Percentiles rank a stretch among this genome's conserved stretches.
These are phyloP conservation scores for Candida quercuum DNA, from an alignment of 805 yeast genomes.

Conservation along the genomic window DNA sequence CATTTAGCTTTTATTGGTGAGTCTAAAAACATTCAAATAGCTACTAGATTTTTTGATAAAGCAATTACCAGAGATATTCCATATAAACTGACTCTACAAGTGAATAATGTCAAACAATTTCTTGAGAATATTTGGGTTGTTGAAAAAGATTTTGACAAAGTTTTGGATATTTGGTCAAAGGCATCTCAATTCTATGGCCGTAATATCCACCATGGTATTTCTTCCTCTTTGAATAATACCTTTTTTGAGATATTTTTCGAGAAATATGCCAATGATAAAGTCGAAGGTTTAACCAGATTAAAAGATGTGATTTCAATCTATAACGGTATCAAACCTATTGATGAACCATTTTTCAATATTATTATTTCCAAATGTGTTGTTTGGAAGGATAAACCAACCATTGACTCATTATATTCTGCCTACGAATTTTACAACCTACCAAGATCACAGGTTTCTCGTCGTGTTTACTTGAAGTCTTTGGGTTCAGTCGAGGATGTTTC, in stretches of 20 bases:
- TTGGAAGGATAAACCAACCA: slow-evolving; percentile 65
- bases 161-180: slow-evolving; percentile 57
- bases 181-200: slow-evolving; percentile 55
- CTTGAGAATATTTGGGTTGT: slow-evolving; percentile 54
- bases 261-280: slow-evolving; percentile 40
- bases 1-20: slow-evolving; percentile 77
- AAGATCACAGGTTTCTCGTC: slow-evolving; percentile 63
- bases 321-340: slow-evolving; percentile 52
- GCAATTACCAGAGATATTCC: slow-evolving; percentile 70
- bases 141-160: slow-evolving; percentile 51
- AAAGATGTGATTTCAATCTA: slow-evolving; percentile 52
- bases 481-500: slow-evolving; percentile 53
- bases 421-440: slow-evolving; percentile 52
- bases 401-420: slow-evolving; percentile 56
- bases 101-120: slow-evolving; percentile 64
- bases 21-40: slow-evolving; percentile 65
- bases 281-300: slow-evolving; percentile 52
- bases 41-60: slow-evolving; percentile 69
- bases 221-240: slow-evolving; percentile 64
- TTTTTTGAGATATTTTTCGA: slow-evolving; percentile 66
- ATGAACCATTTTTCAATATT: slow-evolving; percentile 80
- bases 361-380: slow-evolving; percentile 57
- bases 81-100: slow-evolving; percentile 64
- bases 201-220: slow-evolving; percentile 60
- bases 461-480: slow-evolving; percentile 67